Percentiles rank a stretch among this genome's conserved stretches.
These are phyloP conservation scores for Xylaria sp. DNA, from an alignment of 2,329 filamentous ascomycete species.

Conservation along the genomic window DNA sequence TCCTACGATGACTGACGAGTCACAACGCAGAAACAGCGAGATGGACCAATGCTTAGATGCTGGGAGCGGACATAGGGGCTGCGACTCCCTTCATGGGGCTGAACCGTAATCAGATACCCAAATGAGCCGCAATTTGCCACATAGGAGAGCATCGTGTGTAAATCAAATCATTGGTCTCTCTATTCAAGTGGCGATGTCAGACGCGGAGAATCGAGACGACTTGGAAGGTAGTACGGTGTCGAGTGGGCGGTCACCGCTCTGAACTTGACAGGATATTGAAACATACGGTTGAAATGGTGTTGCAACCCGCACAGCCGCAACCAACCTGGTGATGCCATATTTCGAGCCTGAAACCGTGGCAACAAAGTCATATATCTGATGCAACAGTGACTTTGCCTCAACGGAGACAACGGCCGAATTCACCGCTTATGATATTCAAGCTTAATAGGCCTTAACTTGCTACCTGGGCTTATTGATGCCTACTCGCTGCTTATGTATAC, in stretches of 20 bases:
- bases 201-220: slow-evolving; percentile 8
- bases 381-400: slow-evolving; percentile 25
- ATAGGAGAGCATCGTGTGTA: neutral
- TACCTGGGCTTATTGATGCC: neutral
- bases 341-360: slow-evolving; percentile 17
- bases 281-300: neutral
- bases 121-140: slow-evolving; percentile 12
- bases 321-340: neutral
- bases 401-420: neutral
- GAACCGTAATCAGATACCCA: slow-evolving; percentile 2
- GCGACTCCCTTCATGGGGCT: neutral
- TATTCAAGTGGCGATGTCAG: slow-evolving; percentile 28
- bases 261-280: slow-evolving; percentile 1
- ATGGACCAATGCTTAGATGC: neutral
- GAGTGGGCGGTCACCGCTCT: neutral
- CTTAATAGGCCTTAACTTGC: neutral
- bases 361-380: slow-evolving; percentile 8
- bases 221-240: slow-evolving; percentile 8
- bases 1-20: neutral
- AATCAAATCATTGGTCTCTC: neutral
- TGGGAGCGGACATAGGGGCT: neutral
- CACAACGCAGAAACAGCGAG: neutral
- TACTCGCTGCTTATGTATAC: slow-evolving; percentile 9
- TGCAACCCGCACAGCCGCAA: slow-evolving; percentile 7
- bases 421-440: slow-evolving; percentile 1